Evolutionary conservation across 495 filamentous ascomycete genomes (phyloP).

Genomic region (Penicillium flavigenum): DNA sequence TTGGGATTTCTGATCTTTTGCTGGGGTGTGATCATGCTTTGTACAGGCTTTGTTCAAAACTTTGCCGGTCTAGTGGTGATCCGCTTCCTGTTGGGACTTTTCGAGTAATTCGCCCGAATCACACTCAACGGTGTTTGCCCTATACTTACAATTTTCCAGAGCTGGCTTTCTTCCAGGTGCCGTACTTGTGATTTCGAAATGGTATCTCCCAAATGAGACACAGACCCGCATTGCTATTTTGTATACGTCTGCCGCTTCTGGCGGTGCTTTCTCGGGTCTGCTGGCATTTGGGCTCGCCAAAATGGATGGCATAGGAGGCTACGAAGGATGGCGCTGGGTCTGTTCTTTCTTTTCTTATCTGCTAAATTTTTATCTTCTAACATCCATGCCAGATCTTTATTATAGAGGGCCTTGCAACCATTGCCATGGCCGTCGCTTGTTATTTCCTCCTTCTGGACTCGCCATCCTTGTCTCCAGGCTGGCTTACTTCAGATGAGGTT

Average conservation of each 20-base stretch:
- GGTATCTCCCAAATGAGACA: conserved; percentile 63
- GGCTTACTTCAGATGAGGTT: conserved; percentile 22
- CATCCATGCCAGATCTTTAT: conserved; percentile 56
- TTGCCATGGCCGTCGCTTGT: conserved; percentile 32
- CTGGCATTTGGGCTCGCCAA: conserved; percentile 63
- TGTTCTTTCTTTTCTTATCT: not conserved
- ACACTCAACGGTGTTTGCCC: no score
- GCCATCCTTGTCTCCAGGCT: conserved; percentile 18
- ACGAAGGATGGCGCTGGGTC: conserved; percentile 63
- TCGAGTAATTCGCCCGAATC: no score
- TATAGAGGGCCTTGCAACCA: conserved; percentile 56
- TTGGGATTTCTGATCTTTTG: no score
- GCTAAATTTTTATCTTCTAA: not conserved
- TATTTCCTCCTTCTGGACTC: conserved; percentile 23
- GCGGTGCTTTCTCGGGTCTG: conserved; percentile 66
- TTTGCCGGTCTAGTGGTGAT: no score
- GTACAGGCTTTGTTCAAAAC: no score
- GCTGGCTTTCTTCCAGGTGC: no score
- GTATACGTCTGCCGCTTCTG: conserved; percentile 62
- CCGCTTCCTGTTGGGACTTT: no score
- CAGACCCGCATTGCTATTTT: conserved; percentile 67
- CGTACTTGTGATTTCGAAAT: conserved; percentile 47
- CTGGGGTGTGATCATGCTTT: no score
- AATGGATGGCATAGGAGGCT: conserved; percentile 60
- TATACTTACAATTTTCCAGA: no score